Evolutionary conservation across 768 basidiomycete species (phyloP).

Genomic region (Mycena maculata): DNA sequence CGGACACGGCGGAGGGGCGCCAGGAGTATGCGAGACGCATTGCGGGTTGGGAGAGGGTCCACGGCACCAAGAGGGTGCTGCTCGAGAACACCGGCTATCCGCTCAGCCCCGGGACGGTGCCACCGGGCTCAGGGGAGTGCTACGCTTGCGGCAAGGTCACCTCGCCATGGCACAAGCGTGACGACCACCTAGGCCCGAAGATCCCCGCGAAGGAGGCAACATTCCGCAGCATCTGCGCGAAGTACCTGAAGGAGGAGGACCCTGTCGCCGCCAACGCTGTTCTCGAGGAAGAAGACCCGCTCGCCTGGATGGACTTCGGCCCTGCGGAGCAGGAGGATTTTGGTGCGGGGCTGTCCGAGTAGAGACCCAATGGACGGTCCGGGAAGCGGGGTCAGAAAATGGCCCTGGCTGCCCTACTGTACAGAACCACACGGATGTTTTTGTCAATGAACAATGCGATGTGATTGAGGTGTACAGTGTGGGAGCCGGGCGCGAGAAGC

Average conservation of each 20-base stretch:
- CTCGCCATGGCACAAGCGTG: slow-evolving; percentile 1
- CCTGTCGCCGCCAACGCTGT: slow-evolving; percentile 6
- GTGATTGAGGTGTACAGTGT: slow-evolving; percentile 22
- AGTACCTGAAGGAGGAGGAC: neutral
- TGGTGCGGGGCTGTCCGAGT: slow-evolving; percentile 40
- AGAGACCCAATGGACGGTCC: slow-evolving; percentile 20
- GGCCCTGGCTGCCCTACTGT: slow-evolving; percentile 21
- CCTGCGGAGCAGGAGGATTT: slow-evolving; percentile 37
- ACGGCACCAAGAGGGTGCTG: neutral
- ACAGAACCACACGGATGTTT: neutral
- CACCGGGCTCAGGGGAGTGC: slow-evolving; percentile 25
- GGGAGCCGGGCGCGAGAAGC: slow-evolving; percentile 16
- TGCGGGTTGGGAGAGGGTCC: neutral
- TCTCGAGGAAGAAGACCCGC: neutral
- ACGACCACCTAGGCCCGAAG: slow-evolving; percentile 11
- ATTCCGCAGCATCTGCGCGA: slow-evolving; percentile 2
- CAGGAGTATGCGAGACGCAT: slow-evolving; percentile 5
- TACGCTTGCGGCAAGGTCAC: slow-evolving; percentile 23
- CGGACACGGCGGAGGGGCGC: neutral
- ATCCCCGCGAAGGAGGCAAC: slow-evolving; percentile 13
- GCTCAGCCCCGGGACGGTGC: slow-evolving; percentile 15
- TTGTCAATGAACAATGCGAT: slow-evolving; percentile 12
- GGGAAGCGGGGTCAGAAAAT: slow-evolving; percentile 6
- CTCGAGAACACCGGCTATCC: slow-evolving; percentile 23
- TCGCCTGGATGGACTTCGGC: slow-evolving; percentile 25